phyloP scores from a whole-genome alignment of 2,329 filamentous ascomycete species.

The Paraconiothyrium brasiliense region DNA sequence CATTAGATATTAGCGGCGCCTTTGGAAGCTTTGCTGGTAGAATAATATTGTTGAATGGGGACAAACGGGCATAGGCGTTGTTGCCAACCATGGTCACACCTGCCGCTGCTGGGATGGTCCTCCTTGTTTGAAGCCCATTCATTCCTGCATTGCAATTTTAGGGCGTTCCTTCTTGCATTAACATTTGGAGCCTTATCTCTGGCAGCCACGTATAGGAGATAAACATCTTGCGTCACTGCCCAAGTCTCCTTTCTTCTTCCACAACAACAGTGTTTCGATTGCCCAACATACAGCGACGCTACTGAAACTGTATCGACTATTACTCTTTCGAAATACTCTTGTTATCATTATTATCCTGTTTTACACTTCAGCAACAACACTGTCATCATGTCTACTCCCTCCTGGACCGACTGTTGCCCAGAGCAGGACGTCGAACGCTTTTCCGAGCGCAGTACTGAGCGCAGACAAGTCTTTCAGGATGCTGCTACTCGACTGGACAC shows the following conservation, averaged over 20 bases:
- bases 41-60: not conserved
- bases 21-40: not conserved
- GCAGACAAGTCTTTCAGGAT: slow-evolving; percentile 21
- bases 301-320: slow-evolving; percentile 1
- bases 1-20: not conserved
- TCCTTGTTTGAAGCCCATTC: not conserved
- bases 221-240: slow-evolving; percentile 4
- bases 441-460: slow-evolving; percentile 17
- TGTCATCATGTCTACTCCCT: slow-evolving; percentile 3
- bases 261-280: slow-evolving; percentile 8
- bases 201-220: slow-evolving; percentile 2
- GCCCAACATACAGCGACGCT: slow-evolving; percentile 6
- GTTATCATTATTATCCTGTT: slow-evolving; percentile 2
- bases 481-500: slow-evolving; percentile 7
- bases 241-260: not conserved
- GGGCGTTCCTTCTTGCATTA: not conserved
- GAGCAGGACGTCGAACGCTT: slow-evolving; percentile 17
- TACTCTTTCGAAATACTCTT: slow-evolving; percentile 8
- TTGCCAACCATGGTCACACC: slow-evolving; percentile 5
- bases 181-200: not conserved
- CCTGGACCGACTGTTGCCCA: slow-evolving; percentile 15
- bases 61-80: not conserved
- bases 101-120: slow-evolving; percentile 7
- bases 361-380: not conserved
- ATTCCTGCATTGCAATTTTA: not conserved